phyloP scores from a whole-genome alignment of 805 yeast genomes.

The Zygosaccharomyces lentus region DNA sequence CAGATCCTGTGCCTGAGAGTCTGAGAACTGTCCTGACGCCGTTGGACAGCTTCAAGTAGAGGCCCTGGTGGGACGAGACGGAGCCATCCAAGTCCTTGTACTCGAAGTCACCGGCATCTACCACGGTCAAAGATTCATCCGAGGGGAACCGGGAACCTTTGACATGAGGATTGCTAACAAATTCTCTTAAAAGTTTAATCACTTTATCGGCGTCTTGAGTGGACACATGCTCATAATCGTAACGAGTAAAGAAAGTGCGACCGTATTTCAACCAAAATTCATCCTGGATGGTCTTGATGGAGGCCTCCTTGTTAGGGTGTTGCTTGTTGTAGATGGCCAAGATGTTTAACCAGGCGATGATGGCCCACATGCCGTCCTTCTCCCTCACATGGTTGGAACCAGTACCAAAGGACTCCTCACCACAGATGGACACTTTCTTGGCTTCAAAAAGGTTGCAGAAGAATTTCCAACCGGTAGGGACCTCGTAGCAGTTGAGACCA shows the following conservation, averaged over 20 bases:
- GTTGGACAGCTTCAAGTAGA: conserved; percentile 71
- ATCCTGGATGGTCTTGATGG: conserved; percentile 74
- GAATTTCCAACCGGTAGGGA: conserved; percentile 99
- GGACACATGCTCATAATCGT: conserved; percentile 83
- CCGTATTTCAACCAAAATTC: conserved; percentile 91
- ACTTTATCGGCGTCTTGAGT: conserved; percentile 70
- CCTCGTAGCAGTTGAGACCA: conserved; percentile 78
- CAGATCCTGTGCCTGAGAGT: conserved; percentile 94
- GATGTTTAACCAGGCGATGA: conserved; percentile 94
- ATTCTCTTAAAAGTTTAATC: conserved; percentile 47
- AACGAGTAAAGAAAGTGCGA: conserved; percentile 94
- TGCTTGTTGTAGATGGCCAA: conserved; percentile 73
- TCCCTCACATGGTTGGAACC: conserved; percentile 97
- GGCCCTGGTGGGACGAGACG: conserved; percentile 82
- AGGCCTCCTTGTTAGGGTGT: conserved; percentile 54
- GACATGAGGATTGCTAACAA: conserved; percentile 38
- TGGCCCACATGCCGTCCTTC: conserved; percentile 97
- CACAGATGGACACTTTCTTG: conserved; percentile 89
- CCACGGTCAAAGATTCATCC: conserved; percentile 47
- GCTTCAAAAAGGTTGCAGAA: conserved; percentile 95
- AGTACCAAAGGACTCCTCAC: conserved; percentile 97
- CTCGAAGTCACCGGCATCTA: conserved; percentile 80
- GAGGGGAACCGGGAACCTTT: conserved; percentile 50
- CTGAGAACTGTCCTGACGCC: conserved; percentile 87
- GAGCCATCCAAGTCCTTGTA: conserved; percentile 95